Evolutionary conservation across 73 alveolate genomes (phyloP).

Genomic region (Diophrys sp.): DNA sequence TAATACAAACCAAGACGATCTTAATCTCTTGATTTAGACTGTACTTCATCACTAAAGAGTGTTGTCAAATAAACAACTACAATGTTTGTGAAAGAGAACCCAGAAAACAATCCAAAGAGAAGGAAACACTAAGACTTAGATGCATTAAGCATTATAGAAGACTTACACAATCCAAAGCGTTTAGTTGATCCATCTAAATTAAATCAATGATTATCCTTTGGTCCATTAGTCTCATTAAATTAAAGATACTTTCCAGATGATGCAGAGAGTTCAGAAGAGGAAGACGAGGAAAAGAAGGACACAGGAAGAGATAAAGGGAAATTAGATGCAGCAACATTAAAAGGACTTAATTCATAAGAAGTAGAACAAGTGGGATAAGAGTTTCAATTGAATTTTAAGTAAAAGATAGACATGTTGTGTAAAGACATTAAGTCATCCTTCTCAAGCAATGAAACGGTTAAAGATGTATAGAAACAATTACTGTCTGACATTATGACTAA

Average conservation of each 20-base stretch:
- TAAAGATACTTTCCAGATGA: conserved; percentile 22
- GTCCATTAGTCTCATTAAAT: neutral
- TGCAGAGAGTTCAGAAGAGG: conserved; percentile 15
- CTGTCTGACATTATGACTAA: conserved; percentile 44
- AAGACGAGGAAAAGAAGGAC: conserved; percentile 2
- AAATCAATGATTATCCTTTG: neutral
- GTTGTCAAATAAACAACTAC: no score
- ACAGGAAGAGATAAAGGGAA: conserved; percentile 7
- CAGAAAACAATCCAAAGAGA: no score
- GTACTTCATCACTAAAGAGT: no score
- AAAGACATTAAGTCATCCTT: conserved; percentile 36
- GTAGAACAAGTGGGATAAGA: conserved; percentile 39
- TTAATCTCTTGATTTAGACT: no score
- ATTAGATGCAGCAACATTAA: conserved; percentile 14
- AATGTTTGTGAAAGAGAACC: no score
- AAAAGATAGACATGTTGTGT: conserved; percentile 22
- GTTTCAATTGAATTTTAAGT: conserved; percentile 22
- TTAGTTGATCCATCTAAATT: no score
- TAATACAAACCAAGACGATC: no score
- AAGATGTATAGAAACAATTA: conserved; percentile 17
- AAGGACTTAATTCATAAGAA: conserved; percentile 15
- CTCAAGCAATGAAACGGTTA: conserved; percentile 14
- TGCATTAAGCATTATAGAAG: no score
- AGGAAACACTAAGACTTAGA: no score
- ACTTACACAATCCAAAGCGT: no score